A percentile compares a stretch with the other conserved stretches of the same genome.
Conservation (phyloP, 2,329 filamentous ascomycete species). For the Ambrosiella xylebori region DNA sequence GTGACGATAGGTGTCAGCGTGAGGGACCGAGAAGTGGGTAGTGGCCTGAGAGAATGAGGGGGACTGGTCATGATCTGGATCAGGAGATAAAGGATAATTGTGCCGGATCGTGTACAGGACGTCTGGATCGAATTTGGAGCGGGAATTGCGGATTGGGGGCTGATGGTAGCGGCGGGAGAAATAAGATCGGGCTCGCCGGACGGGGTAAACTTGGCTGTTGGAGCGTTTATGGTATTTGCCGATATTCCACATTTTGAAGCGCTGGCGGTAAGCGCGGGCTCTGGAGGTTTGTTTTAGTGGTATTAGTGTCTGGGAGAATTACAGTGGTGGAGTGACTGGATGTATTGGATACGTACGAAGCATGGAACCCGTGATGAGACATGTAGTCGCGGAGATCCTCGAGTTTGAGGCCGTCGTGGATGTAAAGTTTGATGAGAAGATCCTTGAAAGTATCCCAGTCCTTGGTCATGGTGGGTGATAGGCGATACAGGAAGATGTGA, state of each 20-base stretch:
- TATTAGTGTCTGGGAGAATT: too few species aligned
- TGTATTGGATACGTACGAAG: slow-evolving; percentile 21
- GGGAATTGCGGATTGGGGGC: neutral
- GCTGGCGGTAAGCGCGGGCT: slow-evolving; percentile 31
- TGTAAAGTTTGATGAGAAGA: slow-evolving; percentile 25
- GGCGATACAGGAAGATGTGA: neutral
- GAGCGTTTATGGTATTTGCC: slow-evolving; percentile 28
- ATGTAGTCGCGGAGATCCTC: slow-evolving; percentile 25
- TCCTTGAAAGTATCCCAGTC: slow-evolving; percentile 24
- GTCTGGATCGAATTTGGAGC: neutral
- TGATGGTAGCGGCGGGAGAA: neutral
- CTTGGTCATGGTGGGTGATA: slow-evolving; percentile 25
- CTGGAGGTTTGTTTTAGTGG: slow-evolving; percentile 12
- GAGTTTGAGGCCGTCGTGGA: slow-evolving; percentile 23
- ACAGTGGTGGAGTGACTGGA: neutral
- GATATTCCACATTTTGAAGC: slow-evolving; percentile 28
- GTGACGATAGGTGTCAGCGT: neutral
- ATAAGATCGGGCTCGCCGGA: neutral
- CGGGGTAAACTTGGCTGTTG: neutral
- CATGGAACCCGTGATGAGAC: slow-evolving; percentile 23
- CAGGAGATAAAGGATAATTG: neutral
- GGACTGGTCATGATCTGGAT: neutral
- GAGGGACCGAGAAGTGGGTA: neutral
- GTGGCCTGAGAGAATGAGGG: neutral
- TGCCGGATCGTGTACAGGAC: neutral